A percentile compares a stretch with the other conserved stretches of the same genome.
phyloP scores from a whole-genome alignment of 192 early-diverging fungal genomes.

The Bifiguratus adelaidae region DNA sequence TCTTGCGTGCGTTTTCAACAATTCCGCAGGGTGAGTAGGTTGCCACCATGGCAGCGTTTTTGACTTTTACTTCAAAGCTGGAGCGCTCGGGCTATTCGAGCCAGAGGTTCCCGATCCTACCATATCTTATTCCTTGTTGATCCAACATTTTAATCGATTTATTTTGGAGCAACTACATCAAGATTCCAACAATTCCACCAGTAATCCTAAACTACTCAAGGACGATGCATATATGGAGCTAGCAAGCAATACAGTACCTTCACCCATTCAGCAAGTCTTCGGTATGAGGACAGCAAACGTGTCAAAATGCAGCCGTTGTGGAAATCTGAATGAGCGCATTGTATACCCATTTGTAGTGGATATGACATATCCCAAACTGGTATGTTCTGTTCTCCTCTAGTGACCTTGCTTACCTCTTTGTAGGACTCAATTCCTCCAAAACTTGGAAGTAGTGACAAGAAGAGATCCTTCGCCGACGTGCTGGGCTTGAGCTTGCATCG shows the following conservation, averaged over 20 bases:
- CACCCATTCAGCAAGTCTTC: constrained; percentile 55
- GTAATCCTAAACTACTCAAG: constrained; percentile 16
- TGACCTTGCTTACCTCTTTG: background rate
- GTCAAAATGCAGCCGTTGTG: constrained; percentile 60
- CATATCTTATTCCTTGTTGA: constrained; percentile 57
- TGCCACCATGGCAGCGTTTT: background rate
- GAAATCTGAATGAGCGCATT: constrained; percentile 41
- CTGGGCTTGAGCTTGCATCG: constrained; percentile 46
- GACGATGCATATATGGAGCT: background rate
- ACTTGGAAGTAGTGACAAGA: background rate
- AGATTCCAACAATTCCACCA: constrained; percentile 41
- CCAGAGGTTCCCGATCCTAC: constrained; percentile 55
- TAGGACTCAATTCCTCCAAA: background rate
- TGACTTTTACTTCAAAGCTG: constrained; percentile 29
- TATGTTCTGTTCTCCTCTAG: constrained; percentile 7
- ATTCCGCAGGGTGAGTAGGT: constrained; percentile 62
- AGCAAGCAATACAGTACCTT: constrained; percentile 15
- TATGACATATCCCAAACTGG: constrained; percentile 62
- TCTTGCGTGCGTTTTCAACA: constrained; percentile 73
- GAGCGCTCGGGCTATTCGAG: constrained; percentile 80
- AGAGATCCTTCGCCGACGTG: constrained; percentile 34
- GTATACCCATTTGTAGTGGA: constrained; percentile 79
- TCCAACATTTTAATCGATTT: constrained; percentile 85
- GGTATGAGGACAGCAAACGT: constrained; percentile 49
- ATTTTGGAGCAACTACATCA: constrained; percentile 82